Conservation (phyloP, 805 yeast genomes). For the Gaillardinia entomophila region DNA sequence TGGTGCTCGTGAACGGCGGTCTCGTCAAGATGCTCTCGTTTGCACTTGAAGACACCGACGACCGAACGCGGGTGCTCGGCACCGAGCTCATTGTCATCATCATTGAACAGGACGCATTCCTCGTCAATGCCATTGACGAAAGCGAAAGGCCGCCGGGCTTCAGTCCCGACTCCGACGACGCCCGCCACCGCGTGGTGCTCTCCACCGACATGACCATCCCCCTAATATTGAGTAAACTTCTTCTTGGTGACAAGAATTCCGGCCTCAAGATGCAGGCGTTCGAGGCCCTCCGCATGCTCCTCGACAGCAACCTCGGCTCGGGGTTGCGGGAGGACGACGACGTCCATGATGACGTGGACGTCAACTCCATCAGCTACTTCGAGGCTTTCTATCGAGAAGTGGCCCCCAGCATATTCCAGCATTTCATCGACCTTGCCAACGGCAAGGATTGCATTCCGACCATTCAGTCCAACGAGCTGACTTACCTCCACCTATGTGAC, state of each 20-base stretch:
- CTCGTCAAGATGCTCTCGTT: constrained; percentile 63
- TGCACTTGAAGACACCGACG: constrained; percentile 53
- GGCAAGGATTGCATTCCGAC: constrained; percentile 1
- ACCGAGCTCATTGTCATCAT: constrained; percentile 76
- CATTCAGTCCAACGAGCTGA: constrained; percentile 29
- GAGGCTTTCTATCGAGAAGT: constrained; percentile 56
- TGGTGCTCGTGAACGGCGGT: constrained; percentile 59
- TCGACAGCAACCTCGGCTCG: constrained; percentile 50
- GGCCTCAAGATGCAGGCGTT: constrained; percentile 78
- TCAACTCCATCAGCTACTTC: constrained; percentile 43
- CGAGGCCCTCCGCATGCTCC: constrained; percentile 71
- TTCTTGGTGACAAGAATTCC: constrained; percentile 57
- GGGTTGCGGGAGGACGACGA: constrained; percentile 7
- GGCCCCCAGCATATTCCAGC: constrained; percentile 52
- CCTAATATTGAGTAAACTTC: constrained; percentile 48
- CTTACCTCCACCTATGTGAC: constrained; percentile 62
- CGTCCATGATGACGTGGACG: constrained; percentile 17
- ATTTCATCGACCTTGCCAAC: constrained; percentile 34
- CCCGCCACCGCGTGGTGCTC: constrained; percentile 23
- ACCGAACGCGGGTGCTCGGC: constrained; percentile 57
- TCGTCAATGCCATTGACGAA: constrained; percentile 40
- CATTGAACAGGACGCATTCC: constrained; percentile 74
- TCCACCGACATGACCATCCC: constrained; percentile 58
- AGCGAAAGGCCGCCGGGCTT: constrained; percentile 13
- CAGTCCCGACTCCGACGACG: constrained; percentile 5